These are phyloP conservation scores for Amaranthus tricolor DNA, from an alignment of 179 eudicot genomes.

Conservation along the genomic window DNA sequence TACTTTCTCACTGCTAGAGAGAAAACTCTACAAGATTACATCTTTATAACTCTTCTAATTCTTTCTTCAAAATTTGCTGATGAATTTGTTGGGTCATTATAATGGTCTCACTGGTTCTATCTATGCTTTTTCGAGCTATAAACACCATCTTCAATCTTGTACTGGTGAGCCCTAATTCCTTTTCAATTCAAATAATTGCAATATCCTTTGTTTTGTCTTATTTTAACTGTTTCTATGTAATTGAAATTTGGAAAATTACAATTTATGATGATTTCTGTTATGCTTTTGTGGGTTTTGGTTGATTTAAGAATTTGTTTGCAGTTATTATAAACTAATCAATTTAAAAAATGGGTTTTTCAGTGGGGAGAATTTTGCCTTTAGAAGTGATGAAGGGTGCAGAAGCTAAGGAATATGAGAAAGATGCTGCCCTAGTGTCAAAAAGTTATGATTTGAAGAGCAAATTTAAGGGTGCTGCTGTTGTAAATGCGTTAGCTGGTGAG, in stretches of 20 bases:
- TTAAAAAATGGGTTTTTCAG: conserved; percentile 2
- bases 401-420: conserved; percentile 10
- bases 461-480: conserved; percentile 13
- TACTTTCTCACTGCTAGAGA: no score
- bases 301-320: neutral
- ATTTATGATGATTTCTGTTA: neutral
- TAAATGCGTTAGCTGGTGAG: conserved; percentile 38
- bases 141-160: neutral
- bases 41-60: neutral
- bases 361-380: conserved; percentile 17
- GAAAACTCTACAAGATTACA: no score
- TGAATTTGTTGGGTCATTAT: conserved; percentile 22
- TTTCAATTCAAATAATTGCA: neutral
- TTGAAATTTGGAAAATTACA: neutral
- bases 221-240: no score
- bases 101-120: conserved; percentile 16
- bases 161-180: conserved; percentile 23
- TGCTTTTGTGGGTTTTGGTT: neutral
- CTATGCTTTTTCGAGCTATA: conserved; percentile 21
- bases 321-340: neutral
- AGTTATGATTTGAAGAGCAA: conserved; percentile 21
- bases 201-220: neutral
- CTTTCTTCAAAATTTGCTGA: conserved; percentile 2
- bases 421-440: conserved; percentile 13
- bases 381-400: conserved; percentile 14